A percentile compares a stretch with the other conserved stretches of the same genome.
These are phyloP conservation scores for Mycena sanguinolenta DNA, from an alignment of 768 basidiomycete species.

Conservation along the genomic window DNA sequence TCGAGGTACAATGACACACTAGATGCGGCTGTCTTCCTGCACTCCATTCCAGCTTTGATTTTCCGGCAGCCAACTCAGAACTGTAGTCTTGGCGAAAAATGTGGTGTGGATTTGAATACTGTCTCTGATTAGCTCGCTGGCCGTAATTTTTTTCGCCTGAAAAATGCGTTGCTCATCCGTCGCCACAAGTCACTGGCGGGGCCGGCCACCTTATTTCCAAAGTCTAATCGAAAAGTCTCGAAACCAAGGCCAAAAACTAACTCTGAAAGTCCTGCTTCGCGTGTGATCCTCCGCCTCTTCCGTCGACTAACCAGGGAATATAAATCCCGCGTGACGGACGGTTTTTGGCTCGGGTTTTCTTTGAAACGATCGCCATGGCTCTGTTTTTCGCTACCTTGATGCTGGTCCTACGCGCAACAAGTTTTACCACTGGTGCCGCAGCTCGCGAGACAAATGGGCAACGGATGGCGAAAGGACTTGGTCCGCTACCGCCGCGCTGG, in stretches of 20 bases:
- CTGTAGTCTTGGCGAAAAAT: not conserved
- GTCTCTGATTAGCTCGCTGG: too few species aligned
- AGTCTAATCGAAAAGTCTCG: conserved; percentile 24
- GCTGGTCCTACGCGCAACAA: not conserved
- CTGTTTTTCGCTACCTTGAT: conserved; percentile 1
- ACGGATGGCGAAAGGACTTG: conserved; percentile 23
- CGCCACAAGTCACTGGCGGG: conserved; percentile 3
- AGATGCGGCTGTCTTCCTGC: conserved; percentile 28
- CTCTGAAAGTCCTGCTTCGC: conserved; percentile 17
- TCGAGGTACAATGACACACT: conserved; percentile 36
- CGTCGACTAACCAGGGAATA: conserved; percentile 9
- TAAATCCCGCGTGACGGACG: conserved; percentile 19
- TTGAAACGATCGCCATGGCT: conserved; percentile 1
- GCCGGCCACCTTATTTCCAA: conserved; percentile 10
- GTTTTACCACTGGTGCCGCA: not conserved
- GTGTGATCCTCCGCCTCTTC: conserved; percentile 29
- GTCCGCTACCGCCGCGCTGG: conserved; percentile 25
- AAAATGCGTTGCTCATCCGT: not conserved
- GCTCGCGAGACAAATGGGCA: conserved; percentile 26
- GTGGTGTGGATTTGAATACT: not conserved
- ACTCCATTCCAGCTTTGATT: not conserved
- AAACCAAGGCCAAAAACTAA: conserved; percentile 23
- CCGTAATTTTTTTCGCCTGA: not conserved
- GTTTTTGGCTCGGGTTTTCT: not conserved
- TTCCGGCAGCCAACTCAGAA: not conserved